These are phyloP conservation scores for Amaranthus hypochondriacus DNA, from an alignment of 148 eudicot species.

Conservation along the genomic window DNA sequence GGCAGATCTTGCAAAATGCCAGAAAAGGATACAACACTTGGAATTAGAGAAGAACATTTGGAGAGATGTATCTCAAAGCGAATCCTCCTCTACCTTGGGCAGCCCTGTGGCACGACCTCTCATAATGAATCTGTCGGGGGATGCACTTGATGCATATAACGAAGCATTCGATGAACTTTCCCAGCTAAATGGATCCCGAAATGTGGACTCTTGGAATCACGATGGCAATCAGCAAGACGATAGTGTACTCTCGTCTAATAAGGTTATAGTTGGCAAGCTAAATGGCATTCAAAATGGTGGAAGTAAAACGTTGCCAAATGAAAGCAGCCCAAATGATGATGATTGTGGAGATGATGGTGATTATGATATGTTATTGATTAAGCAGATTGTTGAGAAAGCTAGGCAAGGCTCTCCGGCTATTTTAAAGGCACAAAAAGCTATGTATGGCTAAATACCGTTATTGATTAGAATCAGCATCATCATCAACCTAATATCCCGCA, in stretches of 20 bases:
- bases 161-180: constrained; percentile 52
- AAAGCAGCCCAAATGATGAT: constrained; percentile 23
- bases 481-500: too few relatives aligned
- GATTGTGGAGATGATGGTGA: constrained; percentile 31
- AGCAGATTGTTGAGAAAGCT: constrained; percentile 82
- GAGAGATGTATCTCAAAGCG: constrained; percentile 36
- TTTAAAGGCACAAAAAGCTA: constrained; percentile 59
- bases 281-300: constrained; percentile 1
- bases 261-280: constrained; percentile 6
- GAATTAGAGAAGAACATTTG: constrained; percentile 39
- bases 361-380: constrained; percentile 59
- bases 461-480: constrained; percentile 6
- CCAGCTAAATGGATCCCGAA: constrained; percentile 36
- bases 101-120: constrained; percentile 41
- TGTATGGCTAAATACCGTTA: constrained; percentile 33
- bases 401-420: constrained; percentile 73
- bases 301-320: constrained; percentile 13
- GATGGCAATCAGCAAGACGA: background rate
- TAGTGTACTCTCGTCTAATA: background rate
- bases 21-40: constrained; percentile 37
- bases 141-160: constrained; percentile 66
- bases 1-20: constrained; percentile 48
- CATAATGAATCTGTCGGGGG: constrained; percentile 61
- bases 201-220: constrained; percentile 14
- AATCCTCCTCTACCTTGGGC: constrained; percentile 37